Conservation (phyloP, 805 yeast species). For the Saturnispora silvae region DNA sequence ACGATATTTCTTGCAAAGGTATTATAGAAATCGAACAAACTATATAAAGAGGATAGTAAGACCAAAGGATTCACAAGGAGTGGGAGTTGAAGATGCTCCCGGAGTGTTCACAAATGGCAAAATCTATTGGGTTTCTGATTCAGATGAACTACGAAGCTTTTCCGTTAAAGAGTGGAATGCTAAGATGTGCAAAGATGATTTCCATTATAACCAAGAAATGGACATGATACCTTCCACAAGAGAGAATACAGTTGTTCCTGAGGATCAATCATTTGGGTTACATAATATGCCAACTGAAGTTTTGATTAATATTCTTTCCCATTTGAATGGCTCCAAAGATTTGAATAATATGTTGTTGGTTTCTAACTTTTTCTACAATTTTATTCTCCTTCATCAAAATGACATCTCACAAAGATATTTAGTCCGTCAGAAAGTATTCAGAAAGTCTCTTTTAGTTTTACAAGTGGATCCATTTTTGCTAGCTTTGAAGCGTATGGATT, state of each 20-base stretch:
- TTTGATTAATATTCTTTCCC: conserved; percentile 10
- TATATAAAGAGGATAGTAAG: background rate
- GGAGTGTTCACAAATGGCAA: conserved; percentile 4
- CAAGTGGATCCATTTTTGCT: background rate
- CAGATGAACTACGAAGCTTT: no score
- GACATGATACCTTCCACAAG: no score
- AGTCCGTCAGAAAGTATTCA: conserved; percentile 5
- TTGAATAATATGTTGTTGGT: conserved; percentile 5
- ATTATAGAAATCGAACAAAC: background rate
- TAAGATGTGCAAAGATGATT: no score
- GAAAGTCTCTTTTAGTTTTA: conserved; percentile 2
- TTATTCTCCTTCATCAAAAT: conserved; percentile 9
- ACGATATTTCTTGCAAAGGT: conserved; percentile 3
- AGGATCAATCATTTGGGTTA: no score
- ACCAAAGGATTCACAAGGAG: conserved; percentile 2
- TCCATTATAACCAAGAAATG: no score
- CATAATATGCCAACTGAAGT: conserved; percentile 12
- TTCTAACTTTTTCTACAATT: conserved; percentile 9
- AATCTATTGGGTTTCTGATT: no score
- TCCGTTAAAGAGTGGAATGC: no score
- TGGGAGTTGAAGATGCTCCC: background rate
- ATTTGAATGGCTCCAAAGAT: conserved; percentile 6
- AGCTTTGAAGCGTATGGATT: conserved; percentile 8
- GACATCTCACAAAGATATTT: conserved; percentile 5
- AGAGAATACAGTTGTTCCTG: no score